Conservation (phyloP, 1,284 basidiomycete genomes). For the Naganishia albida region DNA sequence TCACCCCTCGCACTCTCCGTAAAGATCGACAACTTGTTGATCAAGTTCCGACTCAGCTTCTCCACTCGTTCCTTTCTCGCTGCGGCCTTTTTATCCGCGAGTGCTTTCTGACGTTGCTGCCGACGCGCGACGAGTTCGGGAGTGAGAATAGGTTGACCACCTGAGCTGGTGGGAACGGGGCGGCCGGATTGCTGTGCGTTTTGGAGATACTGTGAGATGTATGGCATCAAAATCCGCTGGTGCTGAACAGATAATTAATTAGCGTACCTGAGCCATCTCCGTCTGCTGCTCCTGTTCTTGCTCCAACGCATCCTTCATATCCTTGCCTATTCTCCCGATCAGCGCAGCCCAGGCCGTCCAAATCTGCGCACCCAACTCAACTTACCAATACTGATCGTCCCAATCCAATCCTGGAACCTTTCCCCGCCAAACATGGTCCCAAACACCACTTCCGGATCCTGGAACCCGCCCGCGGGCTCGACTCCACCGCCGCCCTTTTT, state of each 20-base stretch:
- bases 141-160: slow-evolving; percentile 60
- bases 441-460: slow-evolving; percentile 84
- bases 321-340: slow-evolving; percentile 68
- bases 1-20: slow-evolving; percentile 77
- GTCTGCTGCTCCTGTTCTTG: slow-evolving; percentile 79
- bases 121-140: slow-evolving; percentile 80
- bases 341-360: neutral
- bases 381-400: slow-evolving; percentile 55
- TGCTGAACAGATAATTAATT: too few species aligned
- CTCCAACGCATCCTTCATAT: slow-evolving; percentile 98
- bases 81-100: slow-evolving; percentile 75
- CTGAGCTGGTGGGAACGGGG: slow-evolving; percentile 44
- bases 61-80: slow-evolving; percentile 75
- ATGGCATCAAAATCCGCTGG: neutral
- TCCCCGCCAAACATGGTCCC: slow-evolving; percentile 78
- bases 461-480: slow-evolving; percentile 49
- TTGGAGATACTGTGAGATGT: slow-evolving; percentile 9
- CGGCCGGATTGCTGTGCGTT: slow-evolving; percentile 34
- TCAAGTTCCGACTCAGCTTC: slow-evolving; percentile 79
- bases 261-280: slow-evolving; percentile 41
- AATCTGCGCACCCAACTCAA: too few species aligned
- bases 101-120: slow-evolving; percentile 70
- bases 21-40: slow-evolving; percentile 86
- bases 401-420: slow-evolving; percentile 58
- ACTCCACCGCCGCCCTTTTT: slow-evolving; percentile 52